These are phyloP conservation scores for Panus rudis DNA, from an alignment of 768 basidiomycete species.

Conservation along the genomic window DNA sequence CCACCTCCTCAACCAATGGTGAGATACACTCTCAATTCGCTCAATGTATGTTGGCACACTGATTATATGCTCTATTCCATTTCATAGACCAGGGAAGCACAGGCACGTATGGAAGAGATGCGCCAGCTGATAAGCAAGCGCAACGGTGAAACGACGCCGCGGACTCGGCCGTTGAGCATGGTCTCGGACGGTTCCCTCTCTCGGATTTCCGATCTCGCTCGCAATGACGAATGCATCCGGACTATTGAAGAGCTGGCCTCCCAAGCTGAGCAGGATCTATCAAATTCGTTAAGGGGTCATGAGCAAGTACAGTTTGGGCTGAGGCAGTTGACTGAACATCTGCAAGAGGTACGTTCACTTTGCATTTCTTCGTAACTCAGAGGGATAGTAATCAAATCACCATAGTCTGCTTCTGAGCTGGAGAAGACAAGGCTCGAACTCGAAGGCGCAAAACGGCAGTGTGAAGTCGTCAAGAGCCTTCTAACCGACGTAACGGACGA, in stretches of 20 bases:
- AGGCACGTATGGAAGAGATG: conserved; percentile 81
- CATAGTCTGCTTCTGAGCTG: conserved; percentile 34
- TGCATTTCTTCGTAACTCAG: not conserved
- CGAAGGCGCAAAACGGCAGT: conserved; percentile 63
- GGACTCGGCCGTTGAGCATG: conserved; percentile 37
- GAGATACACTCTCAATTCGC: no score
- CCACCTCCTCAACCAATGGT: conserved; percentile 32
- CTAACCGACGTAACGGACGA: conserved; percentile 74
- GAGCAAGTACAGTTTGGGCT: conserved; percentile 49
- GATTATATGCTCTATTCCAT: not conserved
- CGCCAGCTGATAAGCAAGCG: conserved; percentile 60
- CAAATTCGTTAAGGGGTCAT: conserved; percentile 44
- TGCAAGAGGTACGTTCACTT: conserved; percentile 48
- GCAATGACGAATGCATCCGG: conserved; percentile 30
- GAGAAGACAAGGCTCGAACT: conserved; percentile 59
- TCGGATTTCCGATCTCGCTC: conserved; percentile 27
- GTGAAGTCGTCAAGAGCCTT: conserved; percentile 72
- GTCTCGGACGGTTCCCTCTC: conserved; percentile 6
- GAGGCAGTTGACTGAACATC: conserved; percentile 38
- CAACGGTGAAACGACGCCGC: conserved; percentile 45
- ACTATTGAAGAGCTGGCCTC: conserved; percentile 46
- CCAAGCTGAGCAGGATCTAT: conserved; percentile 54
- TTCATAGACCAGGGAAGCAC: conserved; percentile 62
- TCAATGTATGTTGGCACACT: conserved; percentile 5
- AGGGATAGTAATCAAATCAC: not conserved